These are phyloP conservation scores for Boletus reticuloceps DNA, from an alignment of 768 basidiomycete species.

Conservation along the genomic window DNA sequence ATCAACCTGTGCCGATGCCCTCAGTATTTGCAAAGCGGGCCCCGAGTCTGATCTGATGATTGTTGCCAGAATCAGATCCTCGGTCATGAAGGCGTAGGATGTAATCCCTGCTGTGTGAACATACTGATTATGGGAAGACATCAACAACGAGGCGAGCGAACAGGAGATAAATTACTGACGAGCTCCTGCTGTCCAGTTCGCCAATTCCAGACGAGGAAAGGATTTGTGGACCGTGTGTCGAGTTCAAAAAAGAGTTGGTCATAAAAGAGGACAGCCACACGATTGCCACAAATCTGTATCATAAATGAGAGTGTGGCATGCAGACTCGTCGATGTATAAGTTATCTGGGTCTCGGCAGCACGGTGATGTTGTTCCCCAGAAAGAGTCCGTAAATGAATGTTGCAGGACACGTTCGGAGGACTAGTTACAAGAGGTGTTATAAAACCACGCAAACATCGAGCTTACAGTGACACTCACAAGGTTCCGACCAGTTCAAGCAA, in stretches of 20 bases:
- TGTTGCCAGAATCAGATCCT: constrained; percentile 25
- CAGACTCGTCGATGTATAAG: background rate
- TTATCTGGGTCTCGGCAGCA: constrained; percentile 14
- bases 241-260: background rate
- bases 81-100: constrained; percentile 36
- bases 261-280: constrained; percentile 27
- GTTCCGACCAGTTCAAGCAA: constrained; percentile 21
- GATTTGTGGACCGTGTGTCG: background rate
- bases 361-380: constrained; percentile 28
- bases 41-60: constrained; percentile 5
- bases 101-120: constrained; percentile 20
- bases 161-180: constrained; percentile 18
- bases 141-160: background rate
- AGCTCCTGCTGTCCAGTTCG: constrained; percentile 26
- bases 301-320: constrained; percentile 15
- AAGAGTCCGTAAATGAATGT: constrained; percentile 29
- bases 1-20: constrained; percentile 3
- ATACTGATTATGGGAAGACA: constrained; percentile 11
- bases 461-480: constrained; percentile 13
- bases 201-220: constrained; percentile 37
- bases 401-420: constrained; percentile 13
- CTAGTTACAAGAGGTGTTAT: constrained; percentile 11
- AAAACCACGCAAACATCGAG: background rate
- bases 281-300: constrained; percentile 32
- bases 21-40: constrained; percentile 19